A percentile compares a stretch with the other conserved stretches of the same genome.
These are phyloP conservation scores for Aspergillus quadrilineatus DNA, from an alignment of 2,329 filamentous ascomycete species.

Conservation along the genomic window DNA sequence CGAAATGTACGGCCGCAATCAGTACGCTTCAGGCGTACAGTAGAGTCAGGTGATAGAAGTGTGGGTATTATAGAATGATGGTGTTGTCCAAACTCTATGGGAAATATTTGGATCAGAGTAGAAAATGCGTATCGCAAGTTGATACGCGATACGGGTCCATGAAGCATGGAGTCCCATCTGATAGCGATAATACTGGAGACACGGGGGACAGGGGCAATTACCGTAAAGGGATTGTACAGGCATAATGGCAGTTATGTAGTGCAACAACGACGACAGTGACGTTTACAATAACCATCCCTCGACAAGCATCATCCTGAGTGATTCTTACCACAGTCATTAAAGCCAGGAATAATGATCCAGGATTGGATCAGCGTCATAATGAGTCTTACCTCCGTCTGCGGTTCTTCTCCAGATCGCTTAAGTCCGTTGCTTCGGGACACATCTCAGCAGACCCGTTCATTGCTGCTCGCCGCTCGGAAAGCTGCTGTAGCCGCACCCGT, in stretches of 20 bases:
- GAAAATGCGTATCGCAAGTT: background rate
- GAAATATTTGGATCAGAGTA: too few species aligned
- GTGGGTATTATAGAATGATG: too few species aligned
- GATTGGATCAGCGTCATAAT: background rate
- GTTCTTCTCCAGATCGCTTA: background rate
- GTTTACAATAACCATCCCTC: background rate
- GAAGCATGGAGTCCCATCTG: background rate
- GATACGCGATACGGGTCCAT: background rate
- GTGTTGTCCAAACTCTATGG: too few species aligned
- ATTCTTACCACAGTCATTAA: too few species aligned
- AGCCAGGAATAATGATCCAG: background rate
- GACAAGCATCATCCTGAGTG: too few species aligned
- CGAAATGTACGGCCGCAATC: too few species aligned
- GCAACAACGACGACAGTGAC: background rate
- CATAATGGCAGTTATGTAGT: too few species aligned
- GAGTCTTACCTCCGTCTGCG: background rate
- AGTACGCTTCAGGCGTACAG: too few species aligned
- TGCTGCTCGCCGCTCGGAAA: background rate
- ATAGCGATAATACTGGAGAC: background rate
- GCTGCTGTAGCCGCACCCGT: background rate
- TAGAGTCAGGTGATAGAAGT: too few species aligned
- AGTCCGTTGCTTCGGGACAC: background rate
- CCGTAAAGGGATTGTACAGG: too few species aligned
- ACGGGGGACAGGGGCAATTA: background rate
- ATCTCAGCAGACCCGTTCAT: background rate